A percentile compares a stretch with the other conserved stretches of the same genome.
phyloP scores from a whole-genome alignment of 306 rosid genomes.

The Gleditsia sinensis region DNA sequence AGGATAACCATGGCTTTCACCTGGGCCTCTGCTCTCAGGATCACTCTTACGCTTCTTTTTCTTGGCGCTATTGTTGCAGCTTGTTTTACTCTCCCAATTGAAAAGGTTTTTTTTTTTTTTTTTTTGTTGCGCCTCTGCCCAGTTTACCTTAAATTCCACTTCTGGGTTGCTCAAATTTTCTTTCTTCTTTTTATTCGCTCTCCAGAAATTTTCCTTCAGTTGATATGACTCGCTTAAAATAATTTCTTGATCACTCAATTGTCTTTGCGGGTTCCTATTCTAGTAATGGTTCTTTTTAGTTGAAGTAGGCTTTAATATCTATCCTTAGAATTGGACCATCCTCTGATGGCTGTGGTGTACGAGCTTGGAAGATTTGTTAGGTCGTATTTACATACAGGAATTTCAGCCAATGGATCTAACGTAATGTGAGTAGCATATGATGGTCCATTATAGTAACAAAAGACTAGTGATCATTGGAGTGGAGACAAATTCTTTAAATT shows the following conservation, averaged over 20 bases:
- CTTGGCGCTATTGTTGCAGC: constrained; percentile 54
- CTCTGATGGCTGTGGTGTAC: background rate
- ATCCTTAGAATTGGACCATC: background rate
- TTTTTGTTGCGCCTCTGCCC: background rate
- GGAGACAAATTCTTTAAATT: background rate
- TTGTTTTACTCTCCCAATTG: constrained; percentile 69
- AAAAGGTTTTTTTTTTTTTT: constrained; percentile 54
- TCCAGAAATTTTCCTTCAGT: background rate
- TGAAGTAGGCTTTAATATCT: background rate
- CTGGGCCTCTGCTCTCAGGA: constrained; percentile 55
- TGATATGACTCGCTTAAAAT: background rate
- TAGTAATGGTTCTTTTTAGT: background rate
- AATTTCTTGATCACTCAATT: background rate
- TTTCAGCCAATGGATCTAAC: background rate
- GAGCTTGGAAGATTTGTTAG: background rate
- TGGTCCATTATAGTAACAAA: background rate
- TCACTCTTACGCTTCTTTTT: constrained; percentile 59
- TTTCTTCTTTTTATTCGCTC: background rate
- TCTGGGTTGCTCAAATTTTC: constrained; percentile 6
- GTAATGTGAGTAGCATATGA: background rate
- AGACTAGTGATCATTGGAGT: background rate
- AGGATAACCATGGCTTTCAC: constrained; percentile 55
- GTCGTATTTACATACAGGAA: background rate
- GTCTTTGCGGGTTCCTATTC: background rate
- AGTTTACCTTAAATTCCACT: constrained; percentile 21